Evolutionary conservation across 257 asterid genomes (phyloP).

Genomic region (Oldenlandia corymbosa): DNA sequence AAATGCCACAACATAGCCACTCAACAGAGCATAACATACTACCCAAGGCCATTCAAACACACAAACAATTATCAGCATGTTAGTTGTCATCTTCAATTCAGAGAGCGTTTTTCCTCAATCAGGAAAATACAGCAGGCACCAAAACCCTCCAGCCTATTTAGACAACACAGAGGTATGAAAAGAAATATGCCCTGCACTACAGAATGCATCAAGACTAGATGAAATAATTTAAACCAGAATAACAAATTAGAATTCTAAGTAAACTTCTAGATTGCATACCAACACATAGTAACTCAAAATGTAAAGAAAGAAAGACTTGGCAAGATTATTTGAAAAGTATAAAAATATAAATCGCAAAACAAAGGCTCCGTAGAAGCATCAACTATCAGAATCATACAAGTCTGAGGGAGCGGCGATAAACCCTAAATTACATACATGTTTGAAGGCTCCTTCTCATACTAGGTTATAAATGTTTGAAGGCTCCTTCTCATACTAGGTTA

Average conservation of each 20-base stretch:
- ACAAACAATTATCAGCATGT: no score
- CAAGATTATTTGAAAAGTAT: background rate
- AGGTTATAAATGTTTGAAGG: no score
- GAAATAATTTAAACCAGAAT: background rate
- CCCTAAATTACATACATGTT: no score
- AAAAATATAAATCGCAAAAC: no score
- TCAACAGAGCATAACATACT: background rate
- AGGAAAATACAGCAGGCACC: background rate
- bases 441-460: no score
- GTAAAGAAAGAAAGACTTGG: background rate
- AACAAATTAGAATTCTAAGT: background rate
- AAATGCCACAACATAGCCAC: background rate
- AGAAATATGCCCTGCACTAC: background rate
- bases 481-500: no score
- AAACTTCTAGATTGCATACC: background rate
- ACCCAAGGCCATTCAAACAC: background rate
- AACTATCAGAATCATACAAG: no score
- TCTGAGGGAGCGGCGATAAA: no score
- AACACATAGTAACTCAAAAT: background rate
- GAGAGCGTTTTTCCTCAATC: background rate
- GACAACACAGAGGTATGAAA: background rate
- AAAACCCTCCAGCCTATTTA: background rate
- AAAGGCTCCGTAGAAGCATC: no score
- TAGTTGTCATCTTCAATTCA: background rate
- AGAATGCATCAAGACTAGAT: background rate